phyloP scores from a whole-genome alignment of 1,284 basidiomycete species.

The Pterulicium gracile region DNA sequence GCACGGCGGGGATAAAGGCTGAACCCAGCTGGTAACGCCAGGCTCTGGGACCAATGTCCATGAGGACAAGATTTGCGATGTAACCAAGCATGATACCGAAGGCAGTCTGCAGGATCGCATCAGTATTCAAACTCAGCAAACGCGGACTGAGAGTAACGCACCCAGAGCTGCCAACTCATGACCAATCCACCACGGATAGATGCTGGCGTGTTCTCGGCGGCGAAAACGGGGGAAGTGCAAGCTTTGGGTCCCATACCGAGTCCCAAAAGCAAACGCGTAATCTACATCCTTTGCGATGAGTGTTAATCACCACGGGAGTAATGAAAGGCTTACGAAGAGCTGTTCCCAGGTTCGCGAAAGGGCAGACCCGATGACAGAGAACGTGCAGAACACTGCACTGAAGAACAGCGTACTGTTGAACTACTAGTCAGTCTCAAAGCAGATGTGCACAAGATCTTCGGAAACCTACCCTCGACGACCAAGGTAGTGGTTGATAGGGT shows the following conservation, averaged over 20 bases:
- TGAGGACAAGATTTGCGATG: slow-evolving; percentile 37
- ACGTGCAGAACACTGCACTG: slow-evolving; percentile 45
- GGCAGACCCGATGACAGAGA: slow-evolving; percentile 51
- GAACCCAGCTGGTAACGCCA: slow-evolving; percentile 50
- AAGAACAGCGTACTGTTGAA: slow-evolving; percentile 43
- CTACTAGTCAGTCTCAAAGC: neutral
- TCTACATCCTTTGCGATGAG: slow-evolving; percentile 22
- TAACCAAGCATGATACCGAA: slow-evolving; percentile 50
- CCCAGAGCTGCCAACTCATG: slow-evolving; percentile 59
- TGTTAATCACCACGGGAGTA: neutral
- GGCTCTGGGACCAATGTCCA: slow-evolving; percentile 32
- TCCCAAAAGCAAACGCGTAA: slow-evolving; percentile 49
- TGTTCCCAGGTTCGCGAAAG: slow-evolving; percentile 46
- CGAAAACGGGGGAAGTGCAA: slow-evolving; percentile 47
- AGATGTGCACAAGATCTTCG: neutral
- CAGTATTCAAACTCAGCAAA: neutral
- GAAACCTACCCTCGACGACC: slow-evolving; percentile 49
- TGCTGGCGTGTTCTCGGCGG: slow-evolving; percentile 53
- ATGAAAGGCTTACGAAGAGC: slow-evolving; percentile 22
- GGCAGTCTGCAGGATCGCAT: slow-evolving; percentile 27
- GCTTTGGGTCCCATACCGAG: slow-evolving; percentile 61
- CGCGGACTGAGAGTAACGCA: slow-evolving; percentile 16
- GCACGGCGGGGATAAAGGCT: slow-evolving; percentile 43
- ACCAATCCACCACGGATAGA: slow-evolving; percentile 60
- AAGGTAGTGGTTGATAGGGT: slow-evolving; percentile 38